phyloP scores from a whole-genome alignment of 2,329 filamentous ascomycete species.

The Phaeoacremonium minimum region DNA sequence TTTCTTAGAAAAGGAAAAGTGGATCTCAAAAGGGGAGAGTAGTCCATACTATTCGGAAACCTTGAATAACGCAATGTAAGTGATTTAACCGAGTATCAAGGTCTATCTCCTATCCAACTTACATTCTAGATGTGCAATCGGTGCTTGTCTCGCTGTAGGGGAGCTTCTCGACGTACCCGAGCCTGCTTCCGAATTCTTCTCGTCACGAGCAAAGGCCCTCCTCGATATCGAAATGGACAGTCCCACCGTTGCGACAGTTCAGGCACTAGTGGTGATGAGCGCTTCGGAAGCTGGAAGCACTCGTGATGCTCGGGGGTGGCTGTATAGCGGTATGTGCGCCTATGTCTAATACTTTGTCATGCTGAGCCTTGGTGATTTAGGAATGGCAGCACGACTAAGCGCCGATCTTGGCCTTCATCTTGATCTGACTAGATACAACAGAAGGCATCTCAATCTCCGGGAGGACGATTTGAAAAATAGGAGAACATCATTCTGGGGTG shows the following conservation, averaged over 20 bases:
- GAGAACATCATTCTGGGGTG: too few species aligned
- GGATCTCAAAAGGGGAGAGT: constrained; percentile 3
- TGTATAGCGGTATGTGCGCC: constrained; percentile 5
- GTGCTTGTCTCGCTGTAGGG: neutral
- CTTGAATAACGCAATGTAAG: constrained; percentile 20
- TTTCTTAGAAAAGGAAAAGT: constrained; percentile 14
- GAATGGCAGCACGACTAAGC: too few species aligned
- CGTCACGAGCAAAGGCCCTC: constrained; percentile 34
- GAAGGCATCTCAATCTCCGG: too few species aligned
- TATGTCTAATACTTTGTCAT: too few species aligned
- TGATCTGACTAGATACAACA: too few species aligned
- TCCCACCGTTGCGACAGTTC: constrained; percentile 38
- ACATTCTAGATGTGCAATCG: constrained; percentile 7
- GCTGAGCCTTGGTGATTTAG: too few species aligned
- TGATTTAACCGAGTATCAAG: neutral
- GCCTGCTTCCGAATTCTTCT: constrained; percentile 27
- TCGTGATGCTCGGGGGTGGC: constrained; percentile 35
- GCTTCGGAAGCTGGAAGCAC: constrained; percentile 36
- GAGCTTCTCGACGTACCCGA: neutral
- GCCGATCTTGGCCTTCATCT: too few species aligned
- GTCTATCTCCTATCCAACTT: neutral
- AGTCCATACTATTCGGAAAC: constrained; percentile 21
- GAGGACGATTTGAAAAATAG: too few species aligned
- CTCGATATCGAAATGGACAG: constrained; percentile 40
- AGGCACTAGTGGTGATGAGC: constrained; percentile 38